Evolutionary conservation across 768 basidiomycete species (phyloP).

Genomic region (Rhodosporidiobolus odoratus): DNA sequence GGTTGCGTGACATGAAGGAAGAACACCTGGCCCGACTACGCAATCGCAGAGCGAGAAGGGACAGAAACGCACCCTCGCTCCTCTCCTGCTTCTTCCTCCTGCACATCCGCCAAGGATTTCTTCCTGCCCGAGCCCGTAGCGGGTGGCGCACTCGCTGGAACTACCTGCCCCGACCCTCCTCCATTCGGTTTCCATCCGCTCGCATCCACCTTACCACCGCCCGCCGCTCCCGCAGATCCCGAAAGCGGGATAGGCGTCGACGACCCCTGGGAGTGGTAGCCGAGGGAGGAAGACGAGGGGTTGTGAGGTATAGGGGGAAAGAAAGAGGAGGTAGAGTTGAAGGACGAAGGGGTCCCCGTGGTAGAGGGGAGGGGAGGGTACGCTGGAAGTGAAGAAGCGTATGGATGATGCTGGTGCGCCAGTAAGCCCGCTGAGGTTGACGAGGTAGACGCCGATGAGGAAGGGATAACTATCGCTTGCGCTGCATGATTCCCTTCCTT

Average conservation of each 20-base stretch:
- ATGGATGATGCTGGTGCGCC: constrained; percentile 39
- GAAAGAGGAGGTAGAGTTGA: constrained; percentile 12
- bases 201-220: neutral
- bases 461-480: constrained; percentile 68
- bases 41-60: constrained; percentile 37
- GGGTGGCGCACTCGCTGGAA: neutral
- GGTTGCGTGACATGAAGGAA: neutral
- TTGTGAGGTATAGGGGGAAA: no score
- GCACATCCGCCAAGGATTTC: constrained; percentile 26
- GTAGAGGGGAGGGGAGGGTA: constrained; percentile 19
- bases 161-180: neutral
- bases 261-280: no score
- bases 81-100: constrained; percentile 27
- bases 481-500: constrained; percentile 36
- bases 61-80: constrained; percentile 17
- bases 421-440: constrained; percentile 37
- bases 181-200: constrained; percentile 41
- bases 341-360: constrained; percentile 43
- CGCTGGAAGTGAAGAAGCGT: constrained; percentile 16
- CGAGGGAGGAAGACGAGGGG: neutral
- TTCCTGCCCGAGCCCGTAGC: neutral
- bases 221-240: no score
- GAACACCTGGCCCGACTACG: neutral
- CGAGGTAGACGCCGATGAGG: constrained; percentile 51
- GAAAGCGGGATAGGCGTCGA: no score